Base-by-base conservation (phyloP, 352 stramenopile genomes). In the Phytophthora agathidicida region DNA sequence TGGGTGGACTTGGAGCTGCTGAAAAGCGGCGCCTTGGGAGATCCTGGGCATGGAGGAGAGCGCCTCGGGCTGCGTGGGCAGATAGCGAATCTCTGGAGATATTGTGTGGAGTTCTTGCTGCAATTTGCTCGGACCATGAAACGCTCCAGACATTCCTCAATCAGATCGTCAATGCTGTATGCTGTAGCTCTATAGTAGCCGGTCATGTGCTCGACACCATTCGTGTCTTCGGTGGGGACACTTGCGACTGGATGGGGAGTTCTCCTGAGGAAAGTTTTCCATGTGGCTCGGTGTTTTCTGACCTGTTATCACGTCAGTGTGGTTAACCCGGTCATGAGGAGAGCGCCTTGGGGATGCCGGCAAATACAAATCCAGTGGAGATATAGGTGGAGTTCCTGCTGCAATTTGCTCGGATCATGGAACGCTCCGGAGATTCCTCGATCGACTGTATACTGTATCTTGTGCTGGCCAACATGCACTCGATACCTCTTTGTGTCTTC, bases 81-180 rank as follows among this genome's bases (percentile, higher is more conserved):
- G 35, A 86, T 58, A 89, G 32, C 19, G 36, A 86, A 59, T 23
- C 27, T 6, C 39, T 68, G 70, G 75, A 83, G 80, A 71, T 75
- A 84, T 62, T 88, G 77, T 87, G 80, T 88, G 80, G 80, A 86
- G 80, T 88, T 86, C 75, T 71, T 74, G 75, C 71, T 73, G 77
- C 75, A 85, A 84, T 86, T 85, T 66, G 67, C 71, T 73, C 65
- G 80, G 69, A 82, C 80, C 77, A 89, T 89, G 80, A 85, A 88
- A 89, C 63, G 75, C 80, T 83, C 72, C 71, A 45, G 51, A 88
- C 67, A 88, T 78, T 37, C 47, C 54, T 51, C 23, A 54, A 19
- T 46, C 14, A 42, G 32, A 26, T 53, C 30, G n/a, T n/a, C 23
- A 51, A 38, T 26, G 23, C 7, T 42, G 13, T 14, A 23, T 23